Evolutionary conservation across 164 flowering plant genomes (phyloP), one percentile per base, ranked within the genome.

Genomic region (Kingdonia uniflora): DNA sequence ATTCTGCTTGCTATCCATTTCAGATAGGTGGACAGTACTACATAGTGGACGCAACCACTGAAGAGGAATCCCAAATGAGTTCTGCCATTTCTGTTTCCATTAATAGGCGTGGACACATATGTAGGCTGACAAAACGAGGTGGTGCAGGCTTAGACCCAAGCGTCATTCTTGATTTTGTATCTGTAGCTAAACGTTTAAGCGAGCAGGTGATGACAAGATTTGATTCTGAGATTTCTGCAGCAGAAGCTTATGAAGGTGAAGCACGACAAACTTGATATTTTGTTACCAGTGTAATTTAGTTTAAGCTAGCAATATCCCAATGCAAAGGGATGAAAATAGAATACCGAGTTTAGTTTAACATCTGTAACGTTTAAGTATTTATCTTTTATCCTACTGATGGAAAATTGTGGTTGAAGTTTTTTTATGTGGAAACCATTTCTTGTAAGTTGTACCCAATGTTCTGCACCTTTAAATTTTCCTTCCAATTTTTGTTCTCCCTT

Each of bases 51-150:
- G 97, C 97, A 33, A 84, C 95, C 39, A 35, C 71, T 29, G 96
- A 89, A 59, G 99, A 94, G 62, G 96, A 94, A 61, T 82, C 96
- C 38, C 96, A 89, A 51, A 89, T 94, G 99, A 87, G 76, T 70
- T 84, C 90, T 0, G 96, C 99, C 7, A 64, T 94, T 11, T 89
- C 96, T 3, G 59, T 85, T 14, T 86, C 97, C 14, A 50, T 94
- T 26, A 82, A 83, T 42, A 74, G 87, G 64, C 69, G 76, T 48
- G 95, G 97, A 8, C 77, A 57, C 38, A 75, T 94, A 43, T 86
- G 87, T 59, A 95, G 97, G 20, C 66, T 92, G 47, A 84, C 79
- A 21, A 16, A 92, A 67, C 79, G 95, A 52, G 97, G 99, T 6
- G 88, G 96, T 65, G 79, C 84, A 26, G 95, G 96, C 20, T 54